These are phyloP conservation scores for Sporothrix inflata DNA, from an alignment of 2,329 filamentous ascomycete species.

Conservation along the genomic window DNA sequence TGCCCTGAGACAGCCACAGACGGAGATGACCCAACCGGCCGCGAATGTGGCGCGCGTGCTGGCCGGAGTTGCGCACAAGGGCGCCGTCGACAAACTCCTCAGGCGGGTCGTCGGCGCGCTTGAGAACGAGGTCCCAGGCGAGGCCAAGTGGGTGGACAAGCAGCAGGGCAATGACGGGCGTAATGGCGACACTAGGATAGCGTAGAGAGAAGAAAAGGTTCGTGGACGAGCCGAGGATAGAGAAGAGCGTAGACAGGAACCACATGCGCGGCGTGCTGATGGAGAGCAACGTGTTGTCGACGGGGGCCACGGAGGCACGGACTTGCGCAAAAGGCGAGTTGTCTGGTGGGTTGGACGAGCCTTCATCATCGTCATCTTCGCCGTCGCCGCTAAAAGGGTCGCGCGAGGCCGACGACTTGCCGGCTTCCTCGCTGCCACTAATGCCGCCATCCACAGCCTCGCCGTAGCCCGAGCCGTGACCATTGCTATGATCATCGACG, in stretches of 20 bases:
- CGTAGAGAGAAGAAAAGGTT: constrained; percentile 88
- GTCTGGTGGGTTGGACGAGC: constrained; percentile 56
- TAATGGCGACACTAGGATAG: constrained; percentile 89
- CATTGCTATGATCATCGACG: constrained; percentile 17
- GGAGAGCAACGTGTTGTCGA: constrained; percentile 75
- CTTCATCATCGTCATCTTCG: constrained; percentile 45
- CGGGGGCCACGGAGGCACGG: constrained; percentile 75
- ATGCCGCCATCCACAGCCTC: background rate
- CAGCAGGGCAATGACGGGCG: constrained; percentile 82
- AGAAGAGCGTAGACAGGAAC: constrained; percentile 77
- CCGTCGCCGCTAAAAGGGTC: constrained; percentile 41
- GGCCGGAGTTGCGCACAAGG: constrained; percentile 33
- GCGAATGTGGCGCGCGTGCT: constrained; percentile 31
- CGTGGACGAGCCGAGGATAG: constrained; percentile 78
- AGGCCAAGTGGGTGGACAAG: constrained; percentile 83
- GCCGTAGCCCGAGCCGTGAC: background rate
- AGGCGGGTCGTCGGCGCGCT: constrained; percentile 60
- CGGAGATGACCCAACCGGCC: constrained; percentile 54
- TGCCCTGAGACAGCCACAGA: constrained; percentile 77
- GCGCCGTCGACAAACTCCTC: constrained; percentile 53
- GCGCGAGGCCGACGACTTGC: background rate
- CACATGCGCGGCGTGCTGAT: constrained; percentile 90
- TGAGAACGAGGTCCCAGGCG: constrained; percentile 74
- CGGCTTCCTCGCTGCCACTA: background rate
- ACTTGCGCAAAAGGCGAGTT: constrained; percentile 80